Evolutionary conservation across 179 eudicot species (phyloP), one percentile per base, ranked within the genome.

Genomic region (Beta lomatogona): DNA sequence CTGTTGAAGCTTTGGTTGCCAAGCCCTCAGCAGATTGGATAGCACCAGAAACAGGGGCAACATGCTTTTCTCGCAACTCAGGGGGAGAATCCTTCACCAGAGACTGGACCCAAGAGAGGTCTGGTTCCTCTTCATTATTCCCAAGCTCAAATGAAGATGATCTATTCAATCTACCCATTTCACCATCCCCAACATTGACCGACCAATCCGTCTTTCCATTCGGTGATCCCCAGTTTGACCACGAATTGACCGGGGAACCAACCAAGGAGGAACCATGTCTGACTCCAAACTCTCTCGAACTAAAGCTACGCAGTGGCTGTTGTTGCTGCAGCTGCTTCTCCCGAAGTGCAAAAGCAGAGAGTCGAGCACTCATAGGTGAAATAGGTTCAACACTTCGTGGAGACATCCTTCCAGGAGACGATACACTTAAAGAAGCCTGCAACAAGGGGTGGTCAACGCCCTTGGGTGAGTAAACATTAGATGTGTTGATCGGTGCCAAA

Each of bases 91-190:
- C 92, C 78, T 89, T 91, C 58, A 91, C 94, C 78, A 91, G 83
- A 1, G 92, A 89, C 82, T 88, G 94, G 22, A 91, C 91, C 94
- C 94, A 91, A 15, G 94, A 91, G 44, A 91, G 82, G 76, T 91
- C 94, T n/a, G 94, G 92, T 82, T 88, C 94, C 73, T 89, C 91
- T 4, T 83, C 88, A 13, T 89, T 82, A 78, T 74, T 81, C 46
- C 70, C 75, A 41, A 73, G 81, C 80, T 91, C 91, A 68, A 80
- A 80, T 1, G 92, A 89, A 8, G 89, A 85, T 1, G 91, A 88
- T 46, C 88, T 83, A 53, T 76, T 71, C 59, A 89, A 25, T 55
- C 58, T 58, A 79, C 81, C 83, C 19, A 78, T 63, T 54, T 79
- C 90, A 12, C 80, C 88, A 66, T 69, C 82, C 9, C 78, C 85